Conservation (phyloP, 192 early-diverging fungal genomes). For the Podila epigama region DNA sequence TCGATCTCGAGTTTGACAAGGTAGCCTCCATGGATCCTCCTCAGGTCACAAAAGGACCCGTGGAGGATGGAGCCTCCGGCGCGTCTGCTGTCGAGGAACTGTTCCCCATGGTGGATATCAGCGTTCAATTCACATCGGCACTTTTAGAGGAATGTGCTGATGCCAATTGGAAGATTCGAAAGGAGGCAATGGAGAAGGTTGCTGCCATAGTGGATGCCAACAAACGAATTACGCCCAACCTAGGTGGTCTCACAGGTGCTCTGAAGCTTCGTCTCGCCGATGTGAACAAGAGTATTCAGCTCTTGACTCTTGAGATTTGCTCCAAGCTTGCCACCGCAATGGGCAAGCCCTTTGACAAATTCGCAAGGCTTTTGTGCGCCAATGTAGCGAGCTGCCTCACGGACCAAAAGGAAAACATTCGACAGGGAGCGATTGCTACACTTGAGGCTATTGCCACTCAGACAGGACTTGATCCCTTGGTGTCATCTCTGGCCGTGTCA, state of each 20-base stretch:
- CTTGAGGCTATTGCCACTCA: slow-evolving; percentile 77
- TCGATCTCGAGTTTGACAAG: slow-evolving; percentile 95
- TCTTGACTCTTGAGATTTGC: slow-evolving; percentile 82
- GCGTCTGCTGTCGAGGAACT: slow-evolving; percentile 81
- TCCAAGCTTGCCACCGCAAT: slow-evolving; percentile 79
- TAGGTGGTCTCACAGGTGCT: slow-evolving; percentile 80
- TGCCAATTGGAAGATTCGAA: slow-evolving; percentile 92
- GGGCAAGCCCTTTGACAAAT: slow-evolving; percentile 86
- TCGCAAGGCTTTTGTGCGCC: slow-evolving; percentile 71
- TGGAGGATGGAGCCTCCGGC: slow-evolving; percentile 31
- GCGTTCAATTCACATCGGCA: slow-evolving; percentile 61
- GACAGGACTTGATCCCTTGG: slow-evolving; percentile 72
- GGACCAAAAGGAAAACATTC: slow-evolving; percentile 92
- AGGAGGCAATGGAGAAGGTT: slow-evolving; percentile 89
- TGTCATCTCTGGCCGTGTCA: slow-evolving; percentile 68
- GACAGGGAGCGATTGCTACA: slow-evolving; percentile 75
- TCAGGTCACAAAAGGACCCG: slow-evolving; percentile 59
- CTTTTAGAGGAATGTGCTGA: slow-evolving; percentile 78
- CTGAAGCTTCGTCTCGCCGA: slow-evolving; percentile 88
- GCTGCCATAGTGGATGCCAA: slow-evolving; percentile 80
- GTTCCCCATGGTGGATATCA: slow-evolving; percentile 88
- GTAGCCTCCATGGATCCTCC: slow-evolving; percentile 76
- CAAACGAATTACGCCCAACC: slow-evolving; percentile 81
- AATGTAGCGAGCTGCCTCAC: slow-evolving; percentile 78
- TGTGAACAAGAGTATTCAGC: slow-evolving; percentile 90